Conservation (phyloP, 305 asterid species). For the Fraxinus latifolia region DNA sequence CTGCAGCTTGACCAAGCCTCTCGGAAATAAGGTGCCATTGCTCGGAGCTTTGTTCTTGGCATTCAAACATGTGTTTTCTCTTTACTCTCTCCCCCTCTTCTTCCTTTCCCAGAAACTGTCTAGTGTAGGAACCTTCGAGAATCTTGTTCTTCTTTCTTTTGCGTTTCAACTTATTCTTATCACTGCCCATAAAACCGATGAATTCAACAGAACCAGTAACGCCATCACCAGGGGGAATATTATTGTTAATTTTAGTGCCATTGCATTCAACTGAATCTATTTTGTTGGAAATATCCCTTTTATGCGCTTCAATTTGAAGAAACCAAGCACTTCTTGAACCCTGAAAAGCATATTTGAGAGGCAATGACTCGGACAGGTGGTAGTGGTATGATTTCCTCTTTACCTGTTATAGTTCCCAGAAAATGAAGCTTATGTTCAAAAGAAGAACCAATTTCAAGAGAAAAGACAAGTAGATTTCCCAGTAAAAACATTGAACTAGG, state of each 20-base stretch:
- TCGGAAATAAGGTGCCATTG: conserved; percentile 4
- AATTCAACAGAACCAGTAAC: conserved; percentile 11
- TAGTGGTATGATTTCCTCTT: conserved; percentile 40
- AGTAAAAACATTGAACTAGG: not conserved
- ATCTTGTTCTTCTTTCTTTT: conserved; percentile 29
- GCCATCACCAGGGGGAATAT: conserved; percentile 8
- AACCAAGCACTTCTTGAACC: conserved; percentile 40
- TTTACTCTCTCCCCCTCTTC: conserved; percentile 14
- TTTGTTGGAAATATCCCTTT: not conserved
- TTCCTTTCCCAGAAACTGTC: conserved; percentile 17
- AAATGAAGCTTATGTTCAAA: not conserved
- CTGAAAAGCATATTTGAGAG: conserved; percentile 45
- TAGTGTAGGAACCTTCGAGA: conserved; percentile 18
- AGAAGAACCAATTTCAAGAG: not conserved
- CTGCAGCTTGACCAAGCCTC: conserved; percentile 12
- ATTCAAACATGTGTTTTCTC: conserved; percentile 7
- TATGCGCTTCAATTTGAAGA: conserved; percentile 35
- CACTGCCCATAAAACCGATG: conserved; percentile 4
- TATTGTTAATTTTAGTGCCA: conserved; percentile 10
- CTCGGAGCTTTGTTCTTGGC: not conserved
- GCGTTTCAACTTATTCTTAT: conserved; percentile 15
- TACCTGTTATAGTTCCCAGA: conserved; percentile 37
- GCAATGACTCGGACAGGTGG: conserved; percentile 48
- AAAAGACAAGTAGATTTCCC: not conserved
- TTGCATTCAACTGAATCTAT: conserved; percentile 18